Evolutionary conservation across 2,329 filamentous ascomycete genomes (phyloP), one percentile per base, ranked within the genome.

Genomic region (Fusarium sacchari): DNA sequence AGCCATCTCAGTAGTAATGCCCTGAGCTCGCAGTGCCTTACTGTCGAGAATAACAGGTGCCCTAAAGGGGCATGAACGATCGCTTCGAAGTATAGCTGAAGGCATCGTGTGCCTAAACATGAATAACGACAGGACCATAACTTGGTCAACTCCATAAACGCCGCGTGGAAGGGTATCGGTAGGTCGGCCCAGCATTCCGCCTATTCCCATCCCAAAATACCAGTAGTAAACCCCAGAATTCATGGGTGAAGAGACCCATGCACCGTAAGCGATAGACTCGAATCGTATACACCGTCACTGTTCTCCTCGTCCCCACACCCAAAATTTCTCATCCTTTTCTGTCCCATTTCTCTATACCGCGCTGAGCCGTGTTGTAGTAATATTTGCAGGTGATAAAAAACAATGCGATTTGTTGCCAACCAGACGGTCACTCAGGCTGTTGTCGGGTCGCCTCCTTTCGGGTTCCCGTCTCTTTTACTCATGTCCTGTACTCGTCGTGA

Each of bases 221-320:
- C 68, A 66, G 67, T 65, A 77, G 65, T 57, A 46, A 72, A 73
- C 62, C 53, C 55, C 67, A 62, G 65, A 75, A 64, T 74, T 71
- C 60, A 58, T 52, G 69, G 61, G 66, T 49, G 59, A 64, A 61
- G 55, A 61, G 46, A 40, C 67, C 68, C 66, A 71, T 74, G 71
- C 76, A 75, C 71, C 73, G 69, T 70, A 71, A 78, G 75, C 76
- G 74, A 79, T 76, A 72, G 76, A 75, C 73, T 76, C 65, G 75
- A 79, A 79, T 77, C 74, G 74, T 79, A 76, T 77, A 78, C 77
- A 79, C 65, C 72, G 71, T 72, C 72, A 64, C 72, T 71, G 60
- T 56, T 64, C 57, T 52, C 69, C 68, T 69, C 50, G 32, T 62
- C 63, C 72, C 56, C 42, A 8, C 46, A 37, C 61, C 69, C 72